Base-by-base conservation (phyloP, 345 rosid genomes). In the Euphorbia lathyris region DNA sequence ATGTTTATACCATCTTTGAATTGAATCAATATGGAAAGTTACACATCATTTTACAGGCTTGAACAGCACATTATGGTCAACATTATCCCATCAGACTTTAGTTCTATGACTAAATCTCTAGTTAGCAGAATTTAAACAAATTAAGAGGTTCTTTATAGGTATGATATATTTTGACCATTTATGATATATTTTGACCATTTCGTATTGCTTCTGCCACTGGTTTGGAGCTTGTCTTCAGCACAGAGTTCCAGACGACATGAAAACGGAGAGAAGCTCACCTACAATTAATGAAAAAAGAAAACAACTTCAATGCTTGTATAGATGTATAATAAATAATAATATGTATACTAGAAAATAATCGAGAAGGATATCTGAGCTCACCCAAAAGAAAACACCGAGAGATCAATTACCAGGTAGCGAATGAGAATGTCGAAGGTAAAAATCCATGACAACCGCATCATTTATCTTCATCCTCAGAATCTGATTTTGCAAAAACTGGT, bases 381-480 rank as follows among this genome's bases (percentile, higher is more conserved):
- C 10, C 25, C 8, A 9, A 7, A 10, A 16, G 13, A 60, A 47
- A 25, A 38, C 26, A 38, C 36, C 40, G 29, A 20, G 13, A 13
- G 30, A 32, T 48, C 26, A 30, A 66, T 22, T 47, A 60, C 63
- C 29, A 20, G 43, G 62, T 17, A 29, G 43, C 4, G 23, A n/a
- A 27, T 36, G 43, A n/a, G n/a, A n/a, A n/a, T n/a, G 42, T 7
- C 32, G 59, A 57, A 45, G 27, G 32, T 29, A 77, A 43, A 19
- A 50, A 59, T 22, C 14, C 9, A 23, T 26, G 13, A 32, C 3
- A 26, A 20, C 53, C 26, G 16, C 5, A 57, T 84, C 74, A 86
- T 72, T 86, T 87, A 29, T 86, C 95, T 62, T 95, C 90, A 62
- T 87, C 91, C 60, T 95, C 98, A 13, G 93, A 89, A 66, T 95